Evolutionary conservation across 768 basidiomycete genomes (phyloP).

Genomic region (Gloeostereum incarnatum): DNA sequence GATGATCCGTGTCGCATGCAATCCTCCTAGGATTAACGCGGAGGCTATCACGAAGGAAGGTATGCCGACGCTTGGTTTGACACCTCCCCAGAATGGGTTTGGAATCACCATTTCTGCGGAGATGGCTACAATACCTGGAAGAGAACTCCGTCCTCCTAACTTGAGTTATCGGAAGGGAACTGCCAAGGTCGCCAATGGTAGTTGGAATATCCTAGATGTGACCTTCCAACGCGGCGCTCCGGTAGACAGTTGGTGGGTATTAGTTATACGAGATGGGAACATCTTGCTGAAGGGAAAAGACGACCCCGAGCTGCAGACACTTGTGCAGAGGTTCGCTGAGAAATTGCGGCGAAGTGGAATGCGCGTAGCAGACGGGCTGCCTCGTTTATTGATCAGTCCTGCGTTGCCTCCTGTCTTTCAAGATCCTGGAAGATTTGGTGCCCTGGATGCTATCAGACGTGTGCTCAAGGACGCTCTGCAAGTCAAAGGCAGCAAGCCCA

Average conservation of each 20-base stretch:
- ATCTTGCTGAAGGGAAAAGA: conserved; percentile 25
- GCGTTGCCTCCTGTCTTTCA: conserved; percentile 14
- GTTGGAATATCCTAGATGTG: conserved; percentile 72
- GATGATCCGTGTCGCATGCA: conserved; percentile 70
- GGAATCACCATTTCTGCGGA: conserved; percentile 42
- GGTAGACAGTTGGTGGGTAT: conserved; percentile 54
- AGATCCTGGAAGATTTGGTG: conserved; percentile 25
- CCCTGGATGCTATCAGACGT: conserved; percentile 31
- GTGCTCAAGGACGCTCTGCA: conserved; percentile 22
- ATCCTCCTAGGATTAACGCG: conserved; percentile 51
- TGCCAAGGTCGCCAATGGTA: conserved; percentile 41
- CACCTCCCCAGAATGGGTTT: conserved; percentile 42
- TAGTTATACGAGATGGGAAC: conserved; percentile 48
- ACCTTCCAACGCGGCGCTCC: conserved; percentile 51
- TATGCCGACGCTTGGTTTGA: conserved; percentile 42
- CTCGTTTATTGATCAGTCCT: conserved; percentile 25
- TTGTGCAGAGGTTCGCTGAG: conserved; percentile 42
- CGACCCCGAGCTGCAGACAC: conserved; percentile 28
- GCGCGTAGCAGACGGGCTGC: conserved; percentile 24
- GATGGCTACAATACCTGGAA: conserved; percentile 58
- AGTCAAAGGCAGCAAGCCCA: conserved; percentile 29
- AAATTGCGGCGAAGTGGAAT: conserved; percentile 60
- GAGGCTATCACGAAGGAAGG: conserved; percentile 49
- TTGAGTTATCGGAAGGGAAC: conserved; percentile 45
- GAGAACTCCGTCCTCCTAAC: conserved; percentile 51